Evolutionary conservation across 2,329 filamentous ascomycete species (phyloP).

Genomic region (Tolypocladium guangdongense): DNA sequence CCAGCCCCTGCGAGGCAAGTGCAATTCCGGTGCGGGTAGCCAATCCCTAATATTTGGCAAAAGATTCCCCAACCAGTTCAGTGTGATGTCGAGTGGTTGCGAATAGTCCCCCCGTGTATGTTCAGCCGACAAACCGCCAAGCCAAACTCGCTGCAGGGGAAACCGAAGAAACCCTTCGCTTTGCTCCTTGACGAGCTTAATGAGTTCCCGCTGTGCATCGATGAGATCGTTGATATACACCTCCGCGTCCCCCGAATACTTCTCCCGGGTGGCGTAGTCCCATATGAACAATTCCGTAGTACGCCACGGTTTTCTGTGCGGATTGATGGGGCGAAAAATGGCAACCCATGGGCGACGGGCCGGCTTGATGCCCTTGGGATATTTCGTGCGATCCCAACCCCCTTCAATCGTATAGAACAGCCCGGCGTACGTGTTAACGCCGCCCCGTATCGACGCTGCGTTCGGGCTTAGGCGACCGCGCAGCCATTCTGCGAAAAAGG

Average conservation of each 20-base stretch:
- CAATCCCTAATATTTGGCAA: slow-evolving; percentile 18
- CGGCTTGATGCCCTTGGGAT: slow-evolving; percentile 8
- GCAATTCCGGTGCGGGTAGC: slow-evolving; percentile 22
- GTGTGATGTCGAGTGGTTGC: slow-evolving; percentile 31
- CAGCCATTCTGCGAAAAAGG: slow-evolving; percentile 5
- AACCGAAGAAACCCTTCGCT: slow-evolving; percentile 14
- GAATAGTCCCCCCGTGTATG: slow-evolving; percentile 7
- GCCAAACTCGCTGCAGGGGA: slow-evolving; percentile 32
- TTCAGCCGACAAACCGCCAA: slow-evolving; percentile 23
- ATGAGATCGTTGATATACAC: slow-evolving; percentile 26
- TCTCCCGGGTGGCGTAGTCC: slow-evolving; percentile 28
- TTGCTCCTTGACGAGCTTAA: slow-evolving; percentile 24
- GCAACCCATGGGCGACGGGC: slow-evolving; percentile 40
- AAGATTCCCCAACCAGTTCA: slow-evolving; percentile 24
- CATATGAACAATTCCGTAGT: slow-evolving; percentile 42
- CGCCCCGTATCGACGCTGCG: background rate
- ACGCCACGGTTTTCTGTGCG: slow-evolving; percentile 19
- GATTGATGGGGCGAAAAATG: slow-evolving; percentile 32
- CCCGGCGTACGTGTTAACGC: slow-evolving; percentile 18
- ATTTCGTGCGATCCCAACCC: slow-evolving; percentile 1
- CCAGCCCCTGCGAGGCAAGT: slow-evolving; percentile 27
- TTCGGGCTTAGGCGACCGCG: background rate
- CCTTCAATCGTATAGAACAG: slow-evolving; percentile 36
- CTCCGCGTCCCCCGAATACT: slow-evolving; percentile 7
- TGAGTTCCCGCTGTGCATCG: slow-evolving; percentile 32